phyloP scores from a whole-genome alignment of 2,329 filamentous ascomycete genomes.

The Aspergillus fischeri region DNA sequence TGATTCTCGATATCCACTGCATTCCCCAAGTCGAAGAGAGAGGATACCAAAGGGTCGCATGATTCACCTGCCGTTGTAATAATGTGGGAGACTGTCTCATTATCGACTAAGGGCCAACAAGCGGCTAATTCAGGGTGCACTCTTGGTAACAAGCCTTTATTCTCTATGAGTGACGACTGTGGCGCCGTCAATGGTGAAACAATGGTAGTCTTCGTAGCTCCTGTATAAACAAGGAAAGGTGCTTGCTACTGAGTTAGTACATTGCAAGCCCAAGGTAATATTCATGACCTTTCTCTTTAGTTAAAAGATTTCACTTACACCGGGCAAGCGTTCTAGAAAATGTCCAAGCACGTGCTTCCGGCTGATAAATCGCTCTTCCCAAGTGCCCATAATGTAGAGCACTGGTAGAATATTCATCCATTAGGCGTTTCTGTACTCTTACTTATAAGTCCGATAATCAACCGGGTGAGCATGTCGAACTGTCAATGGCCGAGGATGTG shows the following conservation, averaged over 20 bases:
- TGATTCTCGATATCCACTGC: slow-evolving; percentile 37
- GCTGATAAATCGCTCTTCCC: slow-evolving; percentile 49
- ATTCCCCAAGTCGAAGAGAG: slow-evolving; percentile 48
- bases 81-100: slow-evolving; percentile 31
- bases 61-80: slow-evolving; percentile 24
- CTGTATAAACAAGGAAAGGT: slow-evolving; percentile 26
- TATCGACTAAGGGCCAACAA: slow-evolving; percentile 25
- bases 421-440: slow-evolving; percentile 44
- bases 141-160: slow-evolving; percentile 22
- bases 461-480: slow-evolving; percentile 29
- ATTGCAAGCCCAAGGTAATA: not conserved
- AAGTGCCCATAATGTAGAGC: slow-evolving; percentile 57
- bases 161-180: slow-evolving; percentile 14
- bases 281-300: not conserved
- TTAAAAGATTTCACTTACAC: slow-evolving; percentile 16
- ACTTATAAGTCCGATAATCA: slow-evolving; percentile 19
- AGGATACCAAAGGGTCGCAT: slow-evolving; percentile 35
- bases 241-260: slow-evolving; percentile 10
- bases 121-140: slow-evolving; percentile 35
- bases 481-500: not conserved
- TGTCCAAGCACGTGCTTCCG: slow-evolving; percentile 46
- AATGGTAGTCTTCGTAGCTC: slow-evolving; percentile 25
- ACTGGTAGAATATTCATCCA: slow-evolving; percentile 51
- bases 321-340: slow-evolving; percentile 39
- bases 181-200: slow-evolving; percentile 16